phyloP scores from a whole-genome alignment of 2,329 filamentous ascomycete species.

The Colletotrichum sp. region DNA sequence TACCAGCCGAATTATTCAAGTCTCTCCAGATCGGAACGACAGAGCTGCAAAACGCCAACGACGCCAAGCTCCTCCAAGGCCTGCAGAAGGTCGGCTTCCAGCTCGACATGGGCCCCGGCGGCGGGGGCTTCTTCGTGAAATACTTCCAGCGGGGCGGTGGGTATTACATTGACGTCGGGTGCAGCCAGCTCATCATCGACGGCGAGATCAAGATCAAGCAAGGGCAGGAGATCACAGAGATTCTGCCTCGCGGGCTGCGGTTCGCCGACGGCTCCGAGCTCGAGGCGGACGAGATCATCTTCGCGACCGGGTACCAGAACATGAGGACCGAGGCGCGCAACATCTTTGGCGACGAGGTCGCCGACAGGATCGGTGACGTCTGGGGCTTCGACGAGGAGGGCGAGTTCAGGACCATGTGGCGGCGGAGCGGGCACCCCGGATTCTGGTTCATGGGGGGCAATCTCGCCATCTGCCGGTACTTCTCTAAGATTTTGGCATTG shows the following conservation, averaged over 20 bases:
- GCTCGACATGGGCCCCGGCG: conserved; percentile 61
- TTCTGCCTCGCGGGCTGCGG: conserved; percentile 50
- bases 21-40: conserved; percentile 56
- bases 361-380: conserved; percentile 49
- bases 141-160: conserved; percentile 39
- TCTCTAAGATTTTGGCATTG: conserved; percentile 37
- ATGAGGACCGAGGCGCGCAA: conserved; percentile 55
- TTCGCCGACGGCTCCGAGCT: conserved; percentile 44
- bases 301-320: conserved; percentile 55
- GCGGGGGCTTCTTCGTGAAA: conserved; percentile 46
- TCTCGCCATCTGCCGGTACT: conserved; percentile 36
- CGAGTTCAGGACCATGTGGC: conserved; percentile 41
- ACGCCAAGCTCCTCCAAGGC: conserved; percentile 43
- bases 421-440: conserved; percentile 36
- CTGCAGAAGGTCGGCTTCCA: conserved; percentile 65
- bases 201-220: conserved; percentile 43
- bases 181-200: conserved; percentile 31
- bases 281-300: conserved; percentile 47
- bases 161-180: conserved; percentile 29
- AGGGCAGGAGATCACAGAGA: conserved; percentile 58
- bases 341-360: conserved; percentile 54
- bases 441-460: conserved; percentile 43
- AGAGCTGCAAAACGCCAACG: conserved; percentile 35
- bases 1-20: conserved; percentile 67
- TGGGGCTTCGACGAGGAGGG: conserved; percentile 55